Evolutionary conservation across 345 rosid species (phyloP).

Genomic region (Draba incana): DNA sequence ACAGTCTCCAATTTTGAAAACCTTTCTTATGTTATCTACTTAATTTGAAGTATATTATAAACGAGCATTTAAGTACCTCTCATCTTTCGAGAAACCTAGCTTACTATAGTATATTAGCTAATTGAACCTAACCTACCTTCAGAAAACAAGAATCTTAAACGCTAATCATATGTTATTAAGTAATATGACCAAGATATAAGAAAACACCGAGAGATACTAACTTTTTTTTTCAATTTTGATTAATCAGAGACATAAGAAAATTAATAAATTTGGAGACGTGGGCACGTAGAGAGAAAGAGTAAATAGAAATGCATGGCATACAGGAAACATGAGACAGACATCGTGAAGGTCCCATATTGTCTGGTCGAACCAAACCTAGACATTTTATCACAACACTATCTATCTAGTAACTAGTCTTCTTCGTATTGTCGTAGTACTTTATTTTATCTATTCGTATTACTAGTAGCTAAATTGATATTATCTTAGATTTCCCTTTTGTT

Average conservation of each 20-base stretch:
- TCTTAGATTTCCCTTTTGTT: slow-evolving; percentile 19
- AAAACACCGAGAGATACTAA: neutral
- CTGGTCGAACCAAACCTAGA: slow-evolving; percentile 41
- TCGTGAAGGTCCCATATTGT: slow-evolving; percentile 44
- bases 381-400: slow-evolving; percentile 41
- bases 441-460: slow-evolving; percentile 22
- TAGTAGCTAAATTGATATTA: slow-evolving; percentile 6
- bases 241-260: slow-evolving; percentile 18
- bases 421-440: slow-evolving; percentile 39
- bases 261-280: slow-evolving; percentile 36
- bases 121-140: slow-evolving; percentile 16
- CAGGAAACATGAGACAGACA: slow-evolving; percentile 48
- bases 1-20: slow-evolving; percentile 4
- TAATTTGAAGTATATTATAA: neutral
- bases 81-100: slow-evolving; percentile 36
- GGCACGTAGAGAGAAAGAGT: slow-evolving; percentile 40
- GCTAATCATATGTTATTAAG: slow-evolving; percentile 12
- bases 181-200: neutral
- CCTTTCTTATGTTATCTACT: slow-evolving; percentile 15
- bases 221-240: slow-evolving; percentile 3
- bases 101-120: slow-evolving; percentile 2
- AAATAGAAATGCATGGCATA: slow-evolving; percentile 45
- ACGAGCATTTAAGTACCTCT: slow-evolving; percentile 30
- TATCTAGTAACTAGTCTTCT: slow-evolving; percentile 38
- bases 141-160: slow-evolving; percentile 20